Evolutionary conservation across 2,329 filamentous ascomycete species (phyloP), one percentile per base, ranked within the genome.

Genomic region (Fusarium sp.): DNA sequence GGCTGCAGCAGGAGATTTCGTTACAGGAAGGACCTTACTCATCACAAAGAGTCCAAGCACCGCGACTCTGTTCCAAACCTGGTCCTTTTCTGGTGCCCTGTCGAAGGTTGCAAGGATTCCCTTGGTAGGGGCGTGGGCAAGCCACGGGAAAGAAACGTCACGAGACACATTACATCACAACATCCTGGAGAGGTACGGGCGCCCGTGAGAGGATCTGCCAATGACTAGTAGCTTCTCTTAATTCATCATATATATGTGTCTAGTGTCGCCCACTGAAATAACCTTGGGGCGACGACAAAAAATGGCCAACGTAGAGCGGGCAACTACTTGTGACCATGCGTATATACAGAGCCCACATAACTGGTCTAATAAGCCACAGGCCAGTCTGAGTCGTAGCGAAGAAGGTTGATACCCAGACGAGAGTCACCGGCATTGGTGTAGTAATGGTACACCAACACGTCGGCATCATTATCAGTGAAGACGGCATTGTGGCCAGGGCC

Each of bases 361-460:
- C 14, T 25, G 14, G 15, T 11, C 43, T 75, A 81, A 54, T 80
- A 81, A 8, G 80, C 71, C 10, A 81, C 79, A 7, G 80, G 80
- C 80, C 80, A 81, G 56, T 69, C 76, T 4, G 61, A 70, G 1
- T 81, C 79, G 54, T 80, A 81, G 1, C 68, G 74, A 4, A 81
- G 73, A 27, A 80, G 77, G 69, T 81, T 81, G 33, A 81, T 81
- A 32, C 80, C 80, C 38, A 81, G 15, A 12, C 71, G 72, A 10
- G 79, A 75, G 57, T 65, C 63, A 12, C 78, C 78, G 9, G 66
- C 69, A 32, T 76, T 64, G 27, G 71, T 65, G 58, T 81, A 81
- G 58, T 81, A 81, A 20, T 81, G 80, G 62, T 81, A 81, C 3
- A 80, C 78, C 9, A 81, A 66, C 2, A 81, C 80, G 63, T 81